Base-by-base conservation (phyloP, 2,329 filamentous ascomycete species). In the Neospermospora avenae region DNA sequence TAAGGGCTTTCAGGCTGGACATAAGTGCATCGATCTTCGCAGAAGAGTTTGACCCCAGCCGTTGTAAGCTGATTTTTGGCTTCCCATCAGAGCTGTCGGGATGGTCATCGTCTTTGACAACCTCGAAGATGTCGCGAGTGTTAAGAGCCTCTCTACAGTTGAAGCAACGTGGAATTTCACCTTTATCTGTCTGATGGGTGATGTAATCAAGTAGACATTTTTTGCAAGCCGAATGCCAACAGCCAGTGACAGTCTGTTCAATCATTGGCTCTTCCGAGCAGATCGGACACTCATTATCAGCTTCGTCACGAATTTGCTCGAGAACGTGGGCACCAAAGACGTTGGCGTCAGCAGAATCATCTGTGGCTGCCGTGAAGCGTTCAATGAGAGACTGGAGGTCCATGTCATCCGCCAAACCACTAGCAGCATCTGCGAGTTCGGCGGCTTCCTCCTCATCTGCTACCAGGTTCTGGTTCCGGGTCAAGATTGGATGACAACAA, bases 171-270 rank as follows among this genome's bases (percentile, higher is more conserved):
- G 95, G 89, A 0, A 88, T 74, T 53, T 90, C 83, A 45, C 87
- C 86, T 60, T 88, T 91, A 66, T 91, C 87, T 4, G 82, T 88
- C 73, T 96, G 89, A 70, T 96, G 92, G 64, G 89, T 86, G 70
- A 99, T 96, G 68, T 91, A 96, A 67, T 91, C 87, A 1, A 96
- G 78, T n/a, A 98, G 77, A 69, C 95, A 99, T 63, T 90, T 88
- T 75, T 95, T 96, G 78, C 95, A 99, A 0, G 95, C 93, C 35
- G 91, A 96, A 74, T 99, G 95, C 92, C 95, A 99, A 75, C 95
- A 99, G 0, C 91, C 91, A 0, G 95, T 98, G 1, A 99, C 95
- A 0, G 90, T 89, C 71, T 96, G 93, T 57, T 97, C 89, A 42
- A 91, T 84, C 92, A 98, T 98, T 3, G 93, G 92, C 73, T 98